These are phyloP conservation scores for Beauveria rudraprayagi DNA, from an alignment of 2,329 filamentous ascomycete genomes.

Conservation along the genomic window DNA sequence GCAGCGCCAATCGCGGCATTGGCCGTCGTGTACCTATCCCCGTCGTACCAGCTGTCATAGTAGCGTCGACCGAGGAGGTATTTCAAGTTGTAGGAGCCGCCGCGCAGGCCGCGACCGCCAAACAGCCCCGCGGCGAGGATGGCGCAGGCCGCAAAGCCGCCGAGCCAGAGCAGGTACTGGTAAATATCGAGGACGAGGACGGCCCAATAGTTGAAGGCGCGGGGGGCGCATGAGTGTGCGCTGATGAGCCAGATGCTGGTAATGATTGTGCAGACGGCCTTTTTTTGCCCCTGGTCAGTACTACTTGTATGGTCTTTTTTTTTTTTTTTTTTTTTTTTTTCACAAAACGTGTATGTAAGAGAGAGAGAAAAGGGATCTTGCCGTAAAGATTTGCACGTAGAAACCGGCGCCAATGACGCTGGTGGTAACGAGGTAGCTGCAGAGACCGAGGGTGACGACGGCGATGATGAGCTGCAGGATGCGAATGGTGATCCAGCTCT, in stretches of 20 bases:
- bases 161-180: constrained; percentile 45
- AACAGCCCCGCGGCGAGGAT: constrained; percentile 23
- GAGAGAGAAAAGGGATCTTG: constrained; percentile 19
- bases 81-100: neutral
- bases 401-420: constrained; percentile 28
- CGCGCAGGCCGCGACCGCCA: neutral
- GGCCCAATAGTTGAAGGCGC: constrained; percentile 46
- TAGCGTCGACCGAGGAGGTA: neutral
- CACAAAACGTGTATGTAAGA: no score
- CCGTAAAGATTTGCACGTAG: constrained; percentile 30
- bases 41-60: neutral
- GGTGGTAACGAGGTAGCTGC: constrained; percentile 32
- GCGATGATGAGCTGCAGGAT: constrained; percentile 38
- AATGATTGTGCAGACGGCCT: constrained; percentile 37
- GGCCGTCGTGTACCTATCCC: constrained; percentile 13
- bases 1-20: constrained; percentile 23
- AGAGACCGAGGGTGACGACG: constrained; percentile 38
- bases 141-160: constrained; percentile 34
- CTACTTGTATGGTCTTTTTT: no score
- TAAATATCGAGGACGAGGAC: constrained; percentile 43
- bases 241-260: constrained; percentile 39
- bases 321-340: neutral
- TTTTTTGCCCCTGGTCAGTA: neutral
- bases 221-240: constrained; percentile 31
- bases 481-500: constrained; percentile 21